These are phyloP conservation scores for Alopecurus myosuroides DNA, from an alignment of 176 grass and related monocot genomes.

Conservation along the genomic window DNA sequence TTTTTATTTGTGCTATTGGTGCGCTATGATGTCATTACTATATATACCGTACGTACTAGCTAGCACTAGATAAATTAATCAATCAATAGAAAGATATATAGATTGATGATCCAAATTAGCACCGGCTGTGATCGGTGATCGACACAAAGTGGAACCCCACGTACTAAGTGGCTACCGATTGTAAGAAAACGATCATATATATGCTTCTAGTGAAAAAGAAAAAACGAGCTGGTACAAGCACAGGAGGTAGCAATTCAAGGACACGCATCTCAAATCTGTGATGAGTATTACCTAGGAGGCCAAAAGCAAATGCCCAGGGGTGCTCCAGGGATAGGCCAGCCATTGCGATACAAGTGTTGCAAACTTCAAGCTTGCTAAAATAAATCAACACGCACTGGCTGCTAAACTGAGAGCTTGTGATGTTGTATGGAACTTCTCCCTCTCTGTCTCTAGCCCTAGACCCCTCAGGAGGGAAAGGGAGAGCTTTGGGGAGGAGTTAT, in stretches of 20 bases:
- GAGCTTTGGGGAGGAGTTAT: constrained; percentile 13
- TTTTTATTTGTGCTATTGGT: constrained; percentile 11
- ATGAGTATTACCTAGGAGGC: constrained; percentile 59
- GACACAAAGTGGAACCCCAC: not conserved
- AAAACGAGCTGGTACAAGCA: too few relatives aligned
- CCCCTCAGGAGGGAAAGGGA: constrained; percentile 28
- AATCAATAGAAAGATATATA: not conserved
- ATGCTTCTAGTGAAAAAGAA: not conserved
- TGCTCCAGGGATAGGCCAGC: constrained; percentile 53
- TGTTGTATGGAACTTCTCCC: not conserved
- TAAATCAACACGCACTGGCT: not conserved
- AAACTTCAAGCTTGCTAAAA: constrained; percentile 5
- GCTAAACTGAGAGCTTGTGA: not conserved
- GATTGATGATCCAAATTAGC: not conserved
- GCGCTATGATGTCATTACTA: constrained; percentile 1
- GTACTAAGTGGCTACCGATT: not conserved
- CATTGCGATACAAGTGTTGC: constrained; percentile 34
- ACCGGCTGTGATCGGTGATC: not conserved
- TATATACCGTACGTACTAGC: too few relatives aligned
- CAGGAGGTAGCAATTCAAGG: not conserved
- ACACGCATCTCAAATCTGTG: not conserved
- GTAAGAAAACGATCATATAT: not conserved
- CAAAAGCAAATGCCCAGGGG: constrained; percentile 64
- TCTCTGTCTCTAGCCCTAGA: constrained; percentile 32
- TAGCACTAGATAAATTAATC: not conserved